phyloP scores from a whole-genome alignment of 2,329 filamentous ascomycete genomes.

The Rhinocladiella mackenziei region DNA sequence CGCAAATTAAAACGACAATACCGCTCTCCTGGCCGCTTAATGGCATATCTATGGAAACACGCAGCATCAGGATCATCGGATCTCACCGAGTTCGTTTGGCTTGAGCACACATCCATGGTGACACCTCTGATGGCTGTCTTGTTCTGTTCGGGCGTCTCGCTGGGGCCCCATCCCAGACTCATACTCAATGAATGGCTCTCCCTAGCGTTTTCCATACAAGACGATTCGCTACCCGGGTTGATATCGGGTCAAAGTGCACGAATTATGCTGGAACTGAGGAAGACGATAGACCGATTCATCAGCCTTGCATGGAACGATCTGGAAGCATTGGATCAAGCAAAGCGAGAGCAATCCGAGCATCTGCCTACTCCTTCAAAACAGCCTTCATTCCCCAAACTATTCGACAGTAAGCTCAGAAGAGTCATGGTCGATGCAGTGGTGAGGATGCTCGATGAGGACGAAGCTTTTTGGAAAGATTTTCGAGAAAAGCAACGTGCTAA shows the following conservation, averaged over 20 bases:
- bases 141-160: conserved; percentile 15
- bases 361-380: no score
- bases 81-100: conserved; percentile 14
- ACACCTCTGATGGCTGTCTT: conserved; percentile 23
- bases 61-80: conserved; percentile 3
- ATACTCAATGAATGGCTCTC: conserved; percentile 22
- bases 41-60: conserved; percentile 19
- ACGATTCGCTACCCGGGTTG: conserved; percentile 1
- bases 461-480: conserved; percentile 12
- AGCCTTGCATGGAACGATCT: conserved; percentile 8
- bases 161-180: conserved; percentile 8
- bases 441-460: conserved; percentile 16
- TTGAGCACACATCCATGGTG: conserved; percentile 22
- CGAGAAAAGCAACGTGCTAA: conserved; percentile 4
- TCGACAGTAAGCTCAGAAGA: conserved; percentile 6
- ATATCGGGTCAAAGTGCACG: conserved; percentile 2
- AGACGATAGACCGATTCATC: conserved; percentile 24
- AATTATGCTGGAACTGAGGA: conserved; percentile 23
- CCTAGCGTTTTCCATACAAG: conserved; percentile 6
- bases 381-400: not conserved
- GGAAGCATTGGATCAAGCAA: not conserved
- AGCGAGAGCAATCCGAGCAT: conserved; percentile 1
- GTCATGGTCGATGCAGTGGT: conserved; percentile 19
- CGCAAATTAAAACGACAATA: conserved; percentile 3
- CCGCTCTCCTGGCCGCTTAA: conserved; percentile 17